Evolutionary conservation across 495 filamentous ascomycete species (phyloP), one percentile per base, ranked within the genome.

Genomic region (Aspergillus hancockii): DNA sequence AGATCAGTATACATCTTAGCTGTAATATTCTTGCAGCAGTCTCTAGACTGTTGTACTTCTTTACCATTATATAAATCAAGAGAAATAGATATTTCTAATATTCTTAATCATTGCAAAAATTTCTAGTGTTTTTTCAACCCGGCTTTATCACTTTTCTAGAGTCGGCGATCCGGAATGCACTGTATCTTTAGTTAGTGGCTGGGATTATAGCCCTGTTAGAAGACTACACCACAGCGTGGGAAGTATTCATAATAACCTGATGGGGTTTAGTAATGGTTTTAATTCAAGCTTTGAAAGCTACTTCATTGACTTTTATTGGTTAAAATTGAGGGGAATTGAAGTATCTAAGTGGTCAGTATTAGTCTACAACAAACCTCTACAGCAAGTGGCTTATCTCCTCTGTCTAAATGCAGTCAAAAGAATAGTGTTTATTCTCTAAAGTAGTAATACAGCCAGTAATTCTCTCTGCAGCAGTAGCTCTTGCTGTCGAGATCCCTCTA

Each of bases 201-300:
- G 79, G 76, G 9, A 88, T 91, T 40, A 77, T 92, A 0, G 63
- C 77, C 0, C 73, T 91, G 58, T 87, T 87, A 4, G 63, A 71
- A 0, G 78, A 83, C 25, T 91, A 90, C 70, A 84, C 85, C 1
- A 90, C 88, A 3, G 87, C 88, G 2, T 91, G 87, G 88, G 83
- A 86, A 14, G 75, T 90, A 36, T 91, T 92, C 74, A 89, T 81
- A 59, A 90, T 87, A 0, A 90, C 91, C 58, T 80, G 88, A n/a
- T 91, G 88, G 88, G 88, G 89, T 1, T 71, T 92, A 4, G 76
- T 90, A 31, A 92, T 90, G 89, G 87, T 91, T 1, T 87, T 87
- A 0, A 87, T 90, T 0, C 81, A 84, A 55, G 76, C 88, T 0
- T 67, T 91, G 9, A 87, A 92, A 64, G 82, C 84, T 8, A 86